Evolutionary conservation across 768 basidiomycete species (phyloP).

Genomic region (Suillus ampliporus): DNA sequence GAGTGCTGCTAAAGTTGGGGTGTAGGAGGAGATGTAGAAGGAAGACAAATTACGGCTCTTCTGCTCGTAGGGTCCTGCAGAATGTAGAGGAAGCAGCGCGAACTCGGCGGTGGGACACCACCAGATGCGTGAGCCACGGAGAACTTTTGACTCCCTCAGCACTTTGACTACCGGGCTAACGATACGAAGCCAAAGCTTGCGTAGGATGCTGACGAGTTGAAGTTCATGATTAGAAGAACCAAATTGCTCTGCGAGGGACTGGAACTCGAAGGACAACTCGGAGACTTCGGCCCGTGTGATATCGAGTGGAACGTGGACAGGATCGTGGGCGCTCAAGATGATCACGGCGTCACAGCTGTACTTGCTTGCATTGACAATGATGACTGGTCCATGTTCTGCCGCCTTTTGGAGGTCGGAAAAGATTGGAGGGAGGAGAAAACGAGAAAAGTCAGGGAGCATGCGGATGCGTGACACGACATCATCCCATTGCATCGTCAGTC

Average conservation of each 20-base stretch:
- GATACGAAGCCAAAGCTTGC: too few species aligned
- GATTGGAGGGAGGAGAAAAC: slow-evolving; percentile 15
- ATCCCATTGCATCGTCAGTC: slow-evolving; percentile 13
- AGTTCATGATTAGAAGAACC: neutral
- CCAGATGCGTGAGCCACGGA: too few species aligned
- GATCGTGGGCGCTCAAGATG: neutral
- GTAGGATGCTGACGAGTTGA: too few species aligned
- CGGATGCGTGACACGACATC: slow-evolving; percentile 16
- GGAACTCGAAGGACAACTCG: too few species aligned
- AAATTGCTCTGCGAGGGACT: neutral
- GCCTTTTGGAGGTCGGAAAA: too few species aligned
- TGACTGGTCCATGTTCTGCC: slow-evolving; percentile 1
- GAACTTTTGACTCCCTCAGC: too few species aligned
- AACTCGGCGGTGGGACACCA: too few species aligned
- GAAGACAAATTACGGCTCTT: neutral
- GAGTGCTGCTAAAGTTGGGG: too few species aligned
- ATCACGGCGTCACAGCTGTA: slow-evolving; percentile 15
- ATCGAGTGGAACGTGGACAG: neutral
- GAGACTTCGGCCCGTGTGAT: neutral
- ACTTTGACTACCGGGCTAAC: too few species aligned
- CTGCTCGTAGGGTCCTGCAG: too few species aligned
- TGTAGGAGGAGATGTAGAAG: neutral
- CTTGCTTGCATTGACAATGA: neutral
- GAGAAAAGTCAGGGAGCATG: slow-evolving; percentile 12
- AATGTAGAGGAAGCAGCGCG: too few species aligned